phyloP scores from a whole-genome alignment of 2,329 filamentous ascomycete genomes.

The Claviceps sp. region DNA sequence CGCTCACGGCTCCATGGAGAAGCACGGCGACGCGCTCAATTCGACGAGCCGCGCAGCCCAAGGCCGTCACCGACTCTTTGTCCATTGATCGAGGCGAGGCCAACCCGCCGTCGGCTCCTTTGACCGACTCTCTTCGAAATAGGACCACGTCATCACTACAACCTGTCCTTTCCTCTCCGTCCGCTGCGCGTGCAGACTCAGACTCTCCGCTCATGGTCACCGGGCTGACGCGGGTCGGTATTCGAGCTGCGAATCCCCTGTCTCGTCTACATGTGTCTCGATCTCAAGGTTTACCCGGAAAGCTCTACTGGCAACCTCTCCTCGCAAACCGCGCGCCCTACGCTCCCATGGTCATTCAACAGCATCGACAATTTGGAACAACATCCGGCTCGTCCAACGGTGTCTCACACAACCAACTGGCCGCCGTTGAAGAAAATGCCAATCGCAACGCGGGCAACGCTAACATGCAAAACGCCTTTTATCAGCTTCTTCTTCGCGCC shows the following conservation, averaged over 20 bases:
- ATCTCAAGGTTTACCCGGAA: slow-evolving; percentile 4
- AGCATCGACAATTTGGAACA: slow-evolving; percentile 15
- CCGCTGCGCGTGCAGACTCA: slow-evolving; percentile 5
- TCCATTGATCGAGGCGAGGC: slow-evolving; percentile 1
- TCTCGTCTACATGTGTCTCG: slow-evolving; percentile 15
- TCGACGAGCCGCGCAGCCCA: slow-evolving; percentile 4
- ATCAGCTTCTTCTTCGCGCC: slow-evolving; percentile 76
- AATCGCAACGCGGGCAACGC: slow-evolving; percentile 86
- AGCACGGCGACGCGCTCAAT: slow-evolving; percentile 5
- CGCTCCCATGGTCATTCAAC: slow-evolving; percentile 7
- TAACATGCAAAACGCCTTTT: slow-evolving; percentile 84
- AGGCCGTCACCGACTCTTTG: slow-evolving; percentile 4
- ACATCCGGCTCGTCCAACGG: slow-evolving; percentile 31
- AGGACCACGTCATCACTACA: slow-evolving; percentile 5
- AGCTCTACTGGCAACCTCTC: slow-evolving; percentile 7
- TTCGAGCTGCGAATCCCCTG: slow-evolving; percentile 16
- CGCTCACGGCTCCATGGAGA: slow-evolving; percentile 23
- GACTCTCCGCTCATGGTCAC: slow-evolving; percentile 11
- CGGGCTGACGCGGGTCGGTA: slow-evolving; percentile 15
- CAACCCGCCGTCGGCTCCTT: slow-evolving; percentile 8
- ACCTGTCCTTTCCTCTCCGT: neutral
- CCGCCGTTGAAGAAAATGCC: slow-evolving; percentile 77
- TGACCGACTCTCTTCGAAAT: slow-evolving; percentile 18
- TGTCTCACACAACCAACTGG: slow-evolving; percentile 53
- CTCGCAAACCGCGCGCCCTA: slow-evolving; percentile 10